phyloP scores from a whole-genome alignment of 805 yeast genomes.

The Spathaspora hagerdaliae region DNA sequence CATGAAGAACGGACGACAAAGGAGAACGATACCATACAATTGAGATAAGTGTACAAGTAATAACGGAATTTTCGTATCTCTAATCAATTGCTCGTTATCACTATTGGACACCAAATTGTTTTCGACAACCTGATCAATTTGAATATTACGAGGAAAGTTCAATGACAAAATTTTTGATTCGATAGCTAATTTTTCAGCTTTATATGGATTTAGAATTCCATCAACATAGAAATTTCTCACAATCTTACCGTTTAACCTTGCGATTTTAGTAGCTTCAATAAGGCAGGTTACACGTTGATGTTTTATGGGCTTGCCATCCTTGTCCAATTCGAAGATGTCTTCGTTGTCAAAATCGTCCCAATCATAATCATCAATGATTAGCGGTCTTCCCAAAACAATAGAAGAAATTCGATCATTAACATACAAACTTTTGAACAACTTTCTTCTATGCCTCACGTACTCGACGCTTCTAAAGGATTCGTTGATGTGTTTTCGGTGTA shows the following conservation, averaged over 20 bases:
- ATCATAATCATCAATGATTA: slow-evolving; percentile 30
- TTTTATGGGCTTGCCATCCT: slow-evolving; percentile 1
- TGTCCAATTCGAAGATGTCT: slow-evolving; percentile 2
- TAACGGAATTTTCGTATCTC: slow-evolving; percentile 17
- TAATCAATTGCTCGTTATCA: background rate
- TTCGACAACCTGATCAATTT: slow-evolving; percentile 15
- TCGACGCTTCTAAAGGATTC: slow-evolving; percentile 13
- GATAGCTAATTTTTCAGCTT: slow-evolving; percentile 30
- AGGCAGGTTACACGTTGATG: slow-evolving; percentile 11
- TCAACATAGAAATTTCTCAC: slow-evolving; percentile 28
- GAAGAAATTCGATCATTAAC: slow-evolving; percentile 33
- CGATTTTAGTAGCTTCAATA: slow-evolving; percentile 21
- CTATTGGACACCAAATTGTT: background rate
- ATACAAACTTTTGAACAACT: slow-evolving; percentile 16
- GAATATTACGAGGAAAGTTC: slow-evolving; percentile 25
- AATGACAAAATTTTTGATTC: slow-evolving; percentile 32
- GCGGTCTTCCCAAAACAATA: slow-evolving; percentile 32
- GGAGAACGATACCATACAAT: slow-evolving; percentile 28
- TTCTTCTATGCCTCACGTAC: slow-evolving; percentile 4
- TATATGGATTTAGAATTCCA: slow-evolving; percentile 20
- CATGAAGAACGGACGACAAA: slow-evolving; percentile 42
- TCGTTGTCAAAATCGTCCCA: slow-evolving; percentile 28
- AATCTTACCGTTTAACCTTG: slow-evolving; percentile 24
- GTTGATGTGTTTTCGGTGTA: slow-evolving; percentile 35
- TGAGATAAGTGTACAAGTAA: slow-evolving; percentile 30